These are phyloP conservation scores for Ophioceras dolichostomum DNA, from an alignment of 2,329 filamentous ascomycete genomes.

Conservation along the genomic window DNA sequence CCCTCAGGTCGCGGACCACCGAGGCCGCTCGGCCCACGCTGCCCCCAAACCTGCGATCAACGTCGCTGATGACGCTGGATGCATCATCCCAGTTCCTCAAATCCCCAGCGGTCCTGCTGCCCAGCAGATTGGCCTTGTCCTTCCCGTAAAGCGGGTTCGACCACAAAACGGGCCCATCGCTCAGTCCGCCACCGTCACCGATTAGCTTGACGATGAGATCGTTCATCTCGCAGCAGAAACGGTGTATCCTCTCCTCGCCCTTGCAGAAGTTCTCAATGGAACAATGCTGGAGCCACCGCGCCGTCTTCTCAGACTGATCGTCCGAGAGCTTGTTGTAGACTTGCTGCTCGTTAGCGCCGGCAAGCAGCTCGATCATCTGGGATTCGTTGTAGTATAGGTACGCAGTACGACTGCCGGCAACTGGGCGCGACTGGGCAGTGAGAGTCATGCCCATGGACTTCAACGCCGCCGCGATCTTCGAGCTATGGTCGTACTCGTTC, in stretches of 20 bases:
- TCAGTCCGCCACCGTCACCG: conserved; percentile 27
- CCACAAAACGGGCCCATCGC: conserved; percentile 52
- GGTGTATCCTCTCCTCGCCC: conserved; percentile 88
- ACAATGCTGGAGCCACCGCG: conserved; percentile 68
- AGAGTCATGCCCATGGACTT: conserved; percentile 71
- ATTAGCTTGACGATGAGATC: conserved; percentile 77
- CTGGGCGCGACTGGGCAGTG: conserved; percentile 2
- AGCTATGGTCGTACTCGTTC: conserved; percentile 73
- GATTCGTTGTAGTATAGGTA: conserved; percentile 72
- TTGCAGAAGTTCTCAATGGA: conserved; percentile 87
- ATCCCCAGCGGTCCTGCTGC: conserved; percentile 27
- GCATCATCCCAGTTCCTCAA: conserved; percentile 36
- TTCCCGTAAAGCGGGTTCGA: conserved; percentile 78
- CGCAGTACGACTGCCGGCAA: too few species aligned
- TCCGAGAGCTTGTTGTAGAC: conserved; percentile 94
- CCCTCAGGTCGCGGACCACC: conserved; percentile 43
- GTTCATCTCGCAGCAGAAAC: conserved; percentile 83
- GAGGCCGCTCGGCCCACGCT: conserved; percentile 34
- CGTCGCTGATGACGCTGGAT: conserved; percentile 42
- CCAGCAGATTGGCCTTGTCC: conserved; percentile 54
- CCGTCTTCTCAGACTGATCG: conserved; percentile 78
- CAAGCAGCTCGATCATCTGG: conserved; percentile 78
- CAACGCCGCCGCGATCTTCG: conserved; percentile 73
- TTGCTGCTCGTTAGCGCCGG: conserved; percentile 70
- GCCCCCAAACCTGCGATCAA: conserved; percentile 32